Percentiles rank a stretch among this genome's conserved stretches.
These are phyloP conservation scores for Neocallimastix lanati DNA, from an alignment of 192 early-diverging fungal genomes.

Conservation along the genomic window DNA sequence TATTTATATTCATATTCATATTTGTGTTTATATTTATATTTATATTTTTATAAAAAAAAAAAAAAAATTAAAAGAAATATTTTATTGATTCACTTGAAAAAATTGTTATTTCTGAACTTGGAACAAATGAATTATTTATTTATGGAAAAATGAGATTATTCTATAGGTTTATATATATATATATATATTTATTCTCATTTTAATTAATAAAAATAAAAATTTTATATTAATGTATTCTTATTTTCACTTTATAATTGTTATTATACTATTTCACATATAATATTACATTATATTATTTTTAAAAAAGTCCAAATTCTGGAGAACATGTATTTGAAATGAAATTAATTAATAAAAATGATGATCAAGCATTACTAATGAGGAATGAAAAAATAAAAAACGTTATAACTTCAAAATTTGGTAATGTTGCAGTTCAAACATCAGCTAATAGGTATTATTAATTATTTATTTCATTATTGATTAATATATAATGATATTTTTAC, in stretches of 20 bases:
- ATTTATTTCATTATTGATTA: no score
- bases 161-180: background rate
- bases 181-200: no score
- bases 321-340: background rate
- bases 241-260: no score
- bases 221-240: no score
- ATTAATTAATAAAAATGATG: background rate
- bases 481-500: no score
- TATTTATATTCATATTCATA: no score
- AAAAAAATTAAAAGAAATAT: background rate
- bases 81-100: background rate
- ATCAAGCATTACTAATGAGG: background rate
- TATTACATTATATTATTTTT: no score
- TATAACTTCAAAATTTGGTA: background rate
- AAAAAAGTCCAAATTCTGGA: background rate
- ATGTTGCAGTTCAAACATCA: background rate
- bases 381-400: background rate
- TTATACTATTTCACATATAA: no score
- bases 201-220: no score
- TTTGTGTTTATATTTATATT: no score
- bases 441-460: background rate
- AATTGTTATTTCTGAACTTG: background rate
- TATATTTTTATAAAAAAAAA: no score
- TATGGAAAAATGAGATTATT: background rate
- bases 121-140: background rate